Evolutionary conservation across 1,139 yeast species (phyloP).

Genomic region (Protomyces arabidopsidicola): DNA sequence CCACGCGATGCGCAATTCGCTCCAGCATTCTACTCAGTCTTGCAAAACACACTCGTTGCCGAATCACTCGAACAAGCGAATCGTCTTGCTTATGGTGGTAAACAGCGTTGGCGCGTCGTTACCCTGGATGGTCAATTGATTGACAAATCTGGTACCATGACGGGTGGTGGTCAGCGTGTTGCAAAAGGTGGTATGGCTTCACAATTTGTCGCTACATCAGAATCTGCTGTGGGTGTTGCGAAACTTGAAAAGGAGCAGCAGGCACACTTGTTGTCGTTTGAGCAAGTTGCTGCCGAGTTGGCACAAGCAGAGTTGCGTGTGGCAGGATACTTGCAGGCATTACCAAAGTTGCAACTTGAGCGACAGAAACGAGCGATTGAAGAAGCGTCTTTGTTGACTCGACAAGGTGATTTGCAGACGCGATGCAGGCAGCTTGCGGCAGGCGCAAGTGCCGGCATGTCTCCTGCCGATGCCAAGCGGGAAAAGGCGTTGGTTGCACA

Average conservation of each 20-base stretch:
- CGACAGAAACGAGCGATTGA: conserved; percentile 62
- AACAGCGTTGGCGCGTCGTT: conserved; percentile 76
- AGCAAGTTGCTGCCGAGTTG: conserved; percentile 45
- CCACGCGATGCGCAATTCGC: conserved; percentile 64
- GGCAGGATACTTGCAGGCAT: conserved; percentile 44
- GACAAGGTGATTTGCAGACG: conserved; percentile 45
- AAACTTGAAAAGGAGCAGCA: conserved; percentile 55
- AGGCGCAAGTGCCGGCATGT: conserved; percentile 30
- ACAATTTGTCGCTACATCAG: conserved; percentile 41
- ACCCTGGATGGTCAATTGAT: conserved; percentile 89
- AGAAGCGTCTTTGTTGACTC: conserved; percentile 54
- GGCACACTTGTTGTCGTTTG: conserved; percentile 34
- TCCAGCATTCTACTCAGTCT: conserved; percentile 84
- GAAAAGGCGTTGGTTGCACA: conserved; percentile 35
- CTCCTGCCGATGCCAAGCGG: conserved; percentile 23
- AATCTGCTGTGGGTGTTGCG: conserved; percentile 56
- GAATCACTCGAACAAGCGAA: conserved; percentile 73
- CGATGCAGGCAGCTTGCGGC: conserved; percentile 37
- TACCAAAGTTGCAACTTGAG: conserved; percentile 67
- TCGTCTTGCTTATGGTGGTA: conserved; percentile 73
- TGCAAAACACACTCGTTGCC: conserved; percentile 85
- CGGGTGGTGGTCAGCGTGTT: conserved; percentile 84
- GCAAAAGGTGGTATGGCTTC: conserved; percentile 58
- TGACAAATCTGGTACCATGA: conserved; percentile 93
- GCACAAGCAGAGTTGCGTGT: conserved; percentile 42